Evolutionary conservation across 208 protist genomes (phyloP).

Genomic region (Jaenimonas drosophilae): DNA sequence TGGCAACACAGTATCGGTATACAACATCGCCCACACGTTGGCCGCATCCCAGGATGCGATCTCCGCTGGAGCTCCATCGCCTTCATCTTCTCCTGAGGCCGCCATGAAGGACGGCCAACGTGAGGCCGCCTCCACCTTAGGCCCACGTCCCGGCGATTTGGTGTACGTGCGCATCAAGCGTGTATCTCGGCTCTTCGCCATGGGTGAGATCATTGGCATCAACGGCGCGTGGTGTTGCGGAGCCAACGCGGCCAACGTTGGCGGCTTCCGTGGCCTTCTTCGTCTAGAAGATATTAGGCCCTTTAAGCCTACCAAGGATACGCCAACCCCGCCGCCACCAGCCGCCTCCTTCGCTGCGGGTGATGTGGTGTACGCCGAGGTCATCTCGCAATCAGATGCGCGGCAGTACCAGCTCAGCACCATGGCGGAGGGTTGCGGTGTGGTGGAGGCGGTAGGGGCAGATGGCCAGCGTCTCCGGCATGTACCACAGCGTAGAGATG

Average conservation of each 20-base stretch:
- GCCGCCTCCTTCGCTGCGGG: slow-evolving; percentile 36
- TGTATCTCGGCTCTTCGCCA: slow-evolving; percentile 34
- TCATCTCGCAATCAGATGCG: slow-evolving; percentile 70
- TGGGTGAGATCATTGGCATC: slow-evolving; percentile 67
- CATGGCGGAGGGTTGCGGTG: slow-evolving; percentile 31
- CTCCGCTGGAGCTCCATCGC: too few species aligned
- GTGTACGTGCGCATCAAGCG: slow-evolving; percentile 58
- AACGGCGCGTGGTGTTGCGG: slow-evolving; percentile 40
- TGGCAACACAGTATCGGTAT: slow-evolving; percentile 36
- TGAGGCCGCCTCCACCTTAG: slow-evolving; percentile 23
- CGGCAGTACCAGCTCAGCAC: slow-evolving; percentile 75
- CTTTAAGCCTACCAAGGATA: slow-evolving; percentile 38
- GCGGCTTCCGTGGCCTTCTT: slow-evolving; percentile 50
- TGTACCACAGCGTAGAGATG: slow-evolving; percentile 42
- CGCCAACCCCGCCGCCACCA: slow-evolving; percentile 38
- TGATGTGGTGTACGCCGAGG: slow-evolving; percentile 62
- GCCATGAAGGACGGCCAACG: too few species aligned
- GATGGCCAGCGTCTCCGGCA: slow-evolving; percentile 20
- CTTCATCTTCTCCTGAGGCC: not conserved
- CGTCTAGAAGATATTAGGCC: slow-evolving; percentile 68
- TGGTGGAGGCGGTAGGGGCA: slow-evolving; percentile 30
- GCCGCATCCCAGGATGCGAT: not conserved
- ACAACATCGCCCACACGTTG: slow-evolving; percentile 5
- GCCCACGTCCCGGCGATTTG: slow-evolving; percentile 39
- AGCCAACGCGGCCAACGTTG: not conserved